Base-by-base conservation (phyloP, 306 rosid species). In the Vigna nakashimae region DNA sequence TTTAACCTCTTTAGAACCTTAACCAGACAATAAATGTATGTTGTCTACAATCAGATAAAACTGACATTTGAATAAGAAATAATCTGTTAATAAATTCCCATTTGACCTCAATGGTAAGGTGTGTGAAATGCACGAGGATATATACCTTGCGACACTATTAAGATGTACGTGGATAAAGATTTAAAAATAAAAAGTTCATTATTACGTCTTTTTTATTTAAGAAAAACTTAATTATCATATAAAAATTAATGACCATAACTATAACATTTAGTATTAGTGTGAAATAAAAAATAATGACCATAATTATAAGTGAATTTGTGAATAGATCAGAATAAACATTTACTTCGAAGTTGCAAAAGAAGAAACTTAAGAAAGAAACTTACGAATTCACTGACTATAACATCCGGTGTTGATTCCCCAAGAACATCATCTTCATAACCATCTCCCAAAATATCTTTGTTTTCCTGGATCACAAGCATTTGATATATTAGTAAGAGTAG, bases 321-420 rank as follows among this genome's bases (percentile, higher is more conserved):
- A 57, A 36, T 42, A 63, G 52, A 42, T 18, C 5, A 78, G 17
- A 59, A 58, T 18, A 77, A 67, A n/a, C 51, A 28, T 71, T 16
- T 78, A 52, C 9, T 17, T 53, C 56, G 65, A 50, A 65, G 24
- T 15, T 17, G 26, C 42, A 71, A 28, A 50, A 69, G 73, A 45
- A 22, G 84, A 24, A 68, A 84, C 97, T 0, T 92, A 94, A 97
- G 75, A 94, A 86, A 30, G 84, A 24, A 68, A 84, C 97, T 0
- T 92, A 94, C 98, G 75, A 94, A 86, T 88, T 92, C 97, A 63
- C 81, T 89, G 87, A 94, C 92, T 43, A 94, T 80, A 69, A 92
- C 95, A 83, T 94, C 98, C 9, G 98, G 98, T 12, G 97, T 94
- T 75, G 89, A 87, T 82, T 94, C 98, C 83, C 98, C 98, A 58